A percentile compares a stretch with the other conserved stretches of the same genome.
phyloP scores from a whole-genome alignment of 2,329 filamentous ascomycete species.

The Xylaria sp. region DNA sequence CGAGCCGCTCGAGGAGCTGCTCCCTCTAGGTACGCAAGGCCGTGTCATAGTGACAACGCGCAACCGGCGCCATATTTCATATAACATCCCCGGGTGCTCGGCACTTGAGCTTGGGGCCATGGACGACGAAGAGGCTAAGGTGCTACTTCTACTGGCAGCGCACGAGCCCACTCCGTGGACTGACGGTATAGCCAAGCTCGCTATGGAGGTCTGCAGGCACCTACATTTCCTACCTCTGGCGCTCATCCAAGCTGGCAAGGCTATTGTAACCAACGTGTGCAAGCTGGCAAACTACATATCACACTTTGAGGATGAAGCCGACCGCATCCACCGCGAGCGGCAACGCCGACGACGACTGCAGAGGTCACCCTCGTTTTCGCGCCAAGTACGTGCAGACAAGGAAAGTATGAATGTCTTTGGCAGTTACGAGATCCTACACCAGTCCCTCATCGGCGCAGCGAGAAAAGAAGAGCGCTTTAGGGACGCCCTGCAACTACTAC shows the following conservation, averaged over 20 bases:
- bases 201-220: not conserved
- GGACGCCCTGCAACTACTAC: not conserved
- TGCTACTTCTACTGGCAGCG: not conserved
- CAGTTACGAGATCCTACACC: constrained; percentile 1
- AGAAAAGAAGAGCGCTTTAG: not conserved
- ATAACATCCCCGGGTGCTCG: not conserved
- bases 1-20: not conserved
- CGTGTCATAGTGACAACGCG: not conserved
- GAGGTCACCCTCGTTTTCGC: not conserved
- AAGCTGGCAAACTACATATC: not conserved
- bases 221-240: not conserved
- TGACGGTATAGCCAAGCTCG: not conserved
- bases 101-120: not conserved
- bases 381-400: not conserved
- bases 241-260: not conserved
- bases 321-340: not conserved
- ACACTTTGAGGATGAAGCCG: not conserved
- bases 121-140: not conserved
- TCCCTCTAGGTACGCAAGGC: not conserved
- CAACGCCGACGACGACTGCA: not conserved
- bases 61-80: not conserved
- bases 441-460: not conserved
- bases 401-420: not conserved
- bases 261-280: not conserved
- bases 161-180: not conserved